A percentile compares a stretch with the other conserved stretches of the same genome.
phyloP scores from a whole-genome alignment of 176 grass and related monocot species.

The Oryza brachyantha region DNA sequence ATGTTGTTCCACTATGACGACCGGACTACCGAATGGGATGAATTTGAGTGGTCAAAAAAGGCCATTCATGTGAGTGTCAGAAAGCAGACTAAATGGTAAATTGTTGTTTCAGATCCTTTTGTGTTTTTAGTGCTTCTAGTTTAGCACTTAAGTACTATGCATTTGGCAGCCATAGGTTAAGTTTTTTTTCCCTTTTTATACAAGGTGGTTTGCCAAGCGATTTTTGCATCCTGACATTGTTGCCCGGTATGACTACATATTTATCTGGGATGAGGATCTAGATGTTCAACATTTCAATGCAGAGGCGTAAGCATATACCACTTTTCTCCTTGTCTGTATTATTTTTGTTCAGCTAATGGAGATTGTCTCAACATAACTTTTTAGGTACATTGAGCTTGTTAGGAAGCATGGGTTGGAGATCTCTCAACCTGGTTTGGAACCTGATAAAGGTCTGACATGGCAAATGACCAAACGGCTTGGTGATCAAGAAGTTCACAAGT shows the following conservation, averaged over 20 bases:
- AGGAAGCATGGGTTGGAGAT: conserved; percentile 98
- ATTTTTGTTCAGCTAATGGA: neutral
- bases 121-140: neutral
- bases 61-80: neutral
- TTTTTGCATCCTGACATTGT: neutral
- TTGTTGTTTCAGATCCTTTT: neutral
- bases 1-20: neutral
- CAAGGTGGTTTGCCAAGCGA: neutral
- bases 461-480: conserved; percentile 94
- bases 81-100: conserved; percentile 1
- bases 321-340: conserved; percentile 15
- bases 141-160: neutral
- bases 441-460: conserved; percentile 89
- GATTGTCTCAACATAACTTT: neutral
- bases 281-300: neutral
- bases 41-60: conserved; percentile 1
- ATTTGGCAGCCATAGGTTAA: neutral
- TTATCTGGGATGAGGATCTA: conserved; percentile 1
- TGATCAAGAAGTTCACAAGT: conserved; percentile 90
- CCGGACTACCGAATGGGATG: neutral
- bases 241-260: neutral
- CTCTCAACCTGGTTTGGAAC: conserved; percentile 93
- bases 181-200: conserved; percentile 6
- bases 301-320: neutral
- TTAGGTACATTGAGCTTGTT: conserved; percentile 91